Conservation (phyloP, 2,329 filamentous ascomycete species). For the Bipolaris bicolor region DNA sequence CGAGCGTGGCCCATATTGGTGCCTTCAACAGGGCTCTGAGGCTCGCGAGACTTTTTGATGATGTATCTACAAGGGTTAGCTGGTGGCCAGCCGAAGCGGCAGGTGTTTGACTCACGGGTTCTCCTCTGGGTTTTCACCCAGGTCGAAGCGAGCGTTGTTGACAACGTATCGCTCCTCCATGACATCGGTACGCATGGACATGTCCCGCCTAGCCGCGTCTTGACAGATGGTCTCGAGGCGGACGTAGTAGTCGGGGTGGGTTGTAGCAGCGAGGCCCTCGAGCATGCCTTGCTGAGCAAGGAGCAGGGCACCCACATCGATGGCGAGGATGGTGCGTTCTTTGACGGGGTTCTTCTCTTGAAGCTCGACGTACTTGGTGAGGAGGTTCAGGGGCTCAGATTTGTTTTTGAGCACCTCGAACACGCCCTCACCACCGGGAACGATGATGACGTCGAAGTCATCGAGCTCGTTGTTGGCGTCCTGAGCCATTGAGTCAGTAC, state of each 20-base stretch:
- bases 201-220: conserved; percentile 71
- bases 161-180: conserved; percentile 86
- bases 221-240: conserved; percentile 82
- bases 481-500: conserved; percentile 5
- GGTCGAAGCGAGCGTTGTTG: conserved; percentile 87
- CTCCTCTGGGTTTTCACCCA: conserved; percentile 77
- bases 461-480: conserved; percentile 75
- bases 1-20: conserved; percentile 46
- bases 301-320: conserved; percentile 81
- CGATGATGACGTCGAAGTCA: conserved; percentile 79
- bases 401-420: conserved; percentile 70
- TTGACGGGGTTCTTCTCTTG: conserved; percentile 79
- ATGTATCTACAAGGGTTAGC: conserved; percentile 77
- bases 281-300: conserved; percentile 79
- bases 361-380: conserved; percentile 77
- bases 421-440: conserved; percentile 72
- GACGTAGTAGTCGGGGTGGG: conserved; percentile 80
- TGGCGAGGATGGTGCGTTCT: conserved; percentile 79
- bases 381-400: conserved; percentile 65
- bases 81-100: not conserved
- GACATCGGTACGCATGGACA: conserved; percentile 79
- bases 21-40: conserved; percentile 62
- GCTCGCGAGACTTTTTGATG: conserved; percentile 62
- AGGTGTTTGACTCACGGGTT: conserved; percentile 54
- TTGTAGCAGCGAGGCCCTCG: conserved; percentile 79